These are phyloP conservation scores for Colletotrichum lupini DNA, from an alignment of 2,329 filamentous ascomycete genomes.

Conservation along the genomic window DNA sequence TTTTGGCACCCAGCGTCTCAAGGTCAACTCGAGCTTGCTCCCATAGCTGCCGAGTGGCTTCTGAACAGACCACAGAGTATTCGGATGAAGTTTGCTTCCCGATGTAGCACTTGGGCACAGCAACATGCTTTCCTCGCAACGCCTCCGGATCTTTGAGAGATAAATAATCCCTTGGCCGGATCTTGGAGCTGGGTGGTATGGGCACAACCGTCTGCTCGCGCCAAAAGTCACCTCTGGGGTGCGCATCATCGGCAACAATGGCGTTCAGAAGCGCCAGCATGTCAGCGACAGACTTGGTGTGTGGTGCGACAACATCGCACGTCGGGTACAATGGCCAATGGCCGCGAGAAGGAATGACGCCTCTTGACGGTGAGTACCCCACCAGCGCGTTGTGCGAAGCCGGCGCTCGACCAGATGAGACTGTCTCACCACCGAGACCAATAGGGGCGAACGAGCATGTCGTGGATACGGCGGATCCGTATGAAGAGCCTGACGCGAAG, in stretches of 20 bases:
- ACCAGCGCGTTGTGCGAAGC: slow-evolving; percentile 64
- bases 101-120: slow-evolving; percentile 62
- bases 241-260: slow-evolving; percentile 54
- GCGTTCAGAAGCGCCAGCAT: slow-evolving; percentile 54
- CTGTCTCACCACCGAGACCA: slow-evolving; percentile 62
- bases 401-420: slow-evolving; percentile 62
- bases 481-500: slow-evolving; percentile 65
- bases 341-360: slow-evolving; percentile 59
- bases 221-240: slow-evolving; percentile 60
- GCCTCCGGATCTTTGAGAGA: slow-evolving; percentile 44
- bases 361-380: slow-evolving; percentile 63
- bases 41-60: slow-evolving; percentile 42
- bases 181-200: slow-evolving; percentile 47
- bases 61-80: not conserved
- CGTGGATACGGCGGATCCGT: slow-evolving; percentile 60
- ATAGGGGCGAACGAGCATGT: slow-evolving; percentile 61
- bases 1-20: slow-evolving; percentile 52
- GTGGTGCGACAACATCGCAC: slow-evolving; percentile 62
- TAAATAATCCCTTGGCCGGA: slow-evolving; percentile 47
- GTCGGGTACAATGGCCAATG: slow-evolving; percentile 64
- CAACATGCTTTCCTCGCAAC: slow-evolving; percentile 57
- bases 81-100: slow-evolving; percentile 44
- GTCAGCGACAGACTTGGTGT: slow-evolving; percentile 59
- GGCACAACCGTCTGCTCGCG: slow-evolving; percentile 58
- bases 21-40: slow-evolving; percentile 47